phyloP scores from a whole-genome alignment of 331 rosid species.

The Stylosanthes scabra region DNA sequence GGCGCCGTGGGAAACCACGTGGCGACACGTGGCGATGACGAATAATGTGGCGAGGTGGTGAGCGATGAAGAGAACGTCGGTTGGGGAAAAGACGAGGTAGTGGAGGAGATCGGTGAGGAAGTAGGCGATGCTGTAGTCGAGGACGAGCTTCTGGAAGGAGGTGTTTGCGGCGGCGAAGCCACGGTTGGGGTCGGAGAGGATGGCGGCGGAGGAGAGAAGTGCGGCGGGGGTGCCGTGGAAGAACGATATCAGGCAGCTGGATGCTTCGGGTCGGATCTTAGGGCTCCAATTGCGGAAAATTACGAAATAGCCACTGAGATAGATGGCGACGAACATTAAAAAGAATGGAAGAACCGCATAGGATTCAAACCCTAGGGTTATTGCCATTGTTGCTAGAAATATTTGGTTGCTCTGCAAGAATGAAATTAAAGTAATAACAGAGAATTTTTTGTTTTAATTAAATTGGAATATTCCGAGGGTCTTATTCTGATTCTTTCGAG shows the following conservation, averaged over 20 bases:
- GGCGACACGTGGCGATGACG: constrained; percentile 90
- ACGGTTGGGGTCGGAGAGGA: constrained; percentile 47
- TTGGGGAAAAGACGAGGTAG: constrained; percentile 70
- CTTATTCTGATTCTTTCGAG: no score
- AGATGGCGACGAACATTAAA: constrained; percentile 52
- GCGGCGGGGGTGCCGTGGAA: constrained; percentile 92
- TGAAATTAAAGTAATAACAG: background rate
- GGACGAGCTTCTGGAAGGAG: constrained; percentile 57
- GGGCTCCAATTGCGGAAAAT: constrained; percentile 73
- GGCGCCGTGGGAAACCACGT: constrained; percentile 70
- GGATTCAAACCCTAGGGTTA: constrained; percentile 33
- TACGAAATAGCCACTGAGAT: constrained; percentile 63
- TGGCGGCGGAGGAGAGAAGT: constrained; percentile 52
- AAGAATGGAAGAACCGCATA: constrained; percentile 48
- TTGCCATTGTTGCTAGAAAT: constrained; percentile 3
- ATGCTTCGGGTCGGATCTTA: constrained; percentile 83
- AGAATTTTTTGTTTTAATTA: background rate
- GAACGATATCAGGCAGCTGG: constrained; percentile 79
- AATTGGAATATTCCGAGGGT: background rate
- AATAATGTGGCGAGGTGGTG: constrained; percentile 92
- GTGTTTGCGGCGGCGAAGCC: constrained; percentile 73
- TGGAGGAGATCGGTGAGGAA: constrained; percentile 81
- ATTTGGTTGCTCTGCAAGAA: background rate
- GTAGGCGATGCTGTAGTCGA: constrained; percentile 90
- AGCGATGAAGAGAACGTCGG: constrained; percentile 80